Evolutionary conservation across 306 rosid species (phyloP).

Genomic region (Sicyos baderoa): DNA sequence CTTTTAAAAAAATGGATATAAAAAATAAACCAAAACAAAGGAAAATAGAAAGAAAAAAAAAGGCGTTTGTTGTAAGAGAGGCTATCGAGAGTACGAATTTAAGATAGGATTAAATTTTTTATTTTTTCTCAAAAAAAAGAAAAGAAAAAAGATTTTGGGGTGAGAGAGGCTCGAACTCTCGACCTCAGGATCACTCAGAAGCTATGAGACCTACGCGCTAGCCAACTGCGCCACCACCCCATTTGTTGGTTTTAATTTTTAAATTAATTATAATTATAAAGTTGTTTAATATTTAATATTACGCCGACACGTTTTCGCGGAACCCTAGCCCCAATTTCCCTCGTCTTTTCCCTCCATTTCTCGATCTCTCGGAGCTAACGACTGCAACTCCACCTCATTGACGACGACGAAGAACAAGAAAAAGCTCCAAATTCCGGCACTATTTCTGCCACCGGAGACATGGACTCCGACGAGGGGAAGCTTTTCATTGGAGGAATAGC

Average conservation of each 20-base stretch:
- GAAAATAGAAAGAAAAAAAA: too few species aligned
- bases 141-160: conserved; percentile 7
- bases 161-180: conserved; percentile 82
- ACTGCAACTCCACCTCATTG: not conserved
- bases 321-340: conserved; percentile 21
- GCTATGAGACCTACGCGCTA: conserved; percentile 83
- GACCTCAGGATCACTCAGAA: conserved; percentile 62
- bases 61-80: too few species aligned
- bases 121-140: too few species aligned
- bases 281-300: not conserved
- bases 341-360: conserved; percentile 19
- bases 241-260: not conserved
- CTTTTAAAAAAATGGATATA: too few species aligned
- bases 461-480: conserved; percentile 61
- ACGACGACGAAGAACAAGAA: not conserved
- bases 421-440: not conserved
- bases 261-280: not conserved
- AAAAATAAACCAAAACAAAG: too few species aligned
- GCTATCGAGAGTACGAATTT: too few species aligned
- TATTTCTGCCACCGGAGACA: not conserved
- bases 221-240: conserved; percentile 84
- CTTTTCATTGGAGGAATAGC: conserved; percentile 57
- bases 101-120: too few species aligned
- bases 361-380: conserved; percentile 11
- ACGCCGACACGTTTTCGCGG: conserved; percentile 14